Evolutionary conservation across 306 rosid species (phyloP), one percentile per base, ranked within the genome.

Genomic region (Vachellia collinsii): DNA sequence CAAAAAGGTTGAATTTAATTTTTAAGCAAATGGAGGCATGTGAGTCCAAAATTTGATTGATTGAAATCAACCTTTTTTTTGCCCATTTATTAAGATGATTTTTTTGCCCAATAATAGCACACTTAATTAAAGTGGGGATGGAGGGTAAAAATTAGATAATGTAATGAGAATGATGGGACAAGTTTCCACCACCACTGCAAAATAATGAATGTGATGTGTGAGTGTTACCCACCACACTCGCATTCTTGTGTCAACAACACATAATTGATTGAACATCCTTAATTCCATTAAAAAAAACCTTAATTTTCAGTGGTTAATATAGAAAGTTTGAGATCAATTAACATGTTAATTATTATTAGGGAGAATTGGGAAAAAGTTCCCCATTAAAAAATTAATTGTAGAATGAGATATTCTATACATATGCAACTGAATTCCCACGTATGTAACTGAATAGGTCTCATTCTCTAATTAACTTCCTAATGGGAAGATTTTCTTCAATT

Each of bases 141-240:
- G 11, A 34, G 0, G 37, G 68, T 29, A 62, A 34, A 62, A 1
- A 62, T 62, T 6, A 22, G n/a, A 6, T 1, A 1, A 29, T 29
- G 1, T 70, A 3, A 43, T 41, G 82, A 79, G 46, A 29, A 75
- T 70, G 77, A 44, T n/a, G 6, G 36, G 42, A 58, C 50, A 58
- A 59, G 71, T 68, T 68, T 68, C 77, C 61, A 16, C 78, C 11
- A 59, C 61, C 69, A 71, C 75, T 36, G 36, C 50, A 64, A 14
- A 17, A 51, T 72, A 43, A 72, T 77, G 73, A 68, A 68, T 68
- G 42, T 68, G 82, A 77, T 72, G 86, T 41, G 36, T 42, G 53
- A 56, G 74, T 67, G 80, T 47, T 47, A 58, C 86, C 86, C 79
- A 56, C 80, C 82, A 77, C 46, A 1, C 51, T 23, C 39, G 19